A percentile compares a stretch with the other conserved stretches of the same genome.
Conservation (phyloP, 768 basidiomycete genomes). For the Neoboletus subvelutipes region DNA sequence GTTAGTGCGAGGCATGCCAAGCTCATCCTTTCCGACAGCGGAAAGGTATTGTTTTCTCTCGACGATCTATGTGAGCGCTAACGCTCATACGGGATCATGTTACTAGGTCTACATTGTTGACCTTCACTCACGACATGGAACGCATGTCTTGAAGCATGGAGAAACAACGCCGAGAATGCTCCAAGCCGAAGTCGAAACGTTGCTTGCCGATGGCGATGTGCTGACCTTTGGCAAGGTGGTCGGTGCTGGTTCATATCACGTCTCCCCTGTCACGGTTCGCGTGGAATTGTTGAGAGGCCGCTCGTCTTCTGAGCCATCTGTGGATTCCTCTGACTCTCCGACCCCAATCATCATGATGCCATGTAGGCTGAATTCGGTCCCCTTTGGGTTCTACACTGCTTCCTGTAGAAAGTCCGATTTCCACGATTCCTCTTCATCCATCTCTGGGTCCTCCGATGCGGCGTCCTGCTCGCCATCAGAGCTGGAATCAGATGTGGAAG, state of each 20-base stretch:
- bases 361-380: conserved; percentile 47
- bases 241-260: conserved; percentile 56
- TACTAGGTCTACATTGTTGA: conserved; percentile 67
- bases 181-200: conserved; percentile 52
- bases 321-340: conserved; percentile 24
- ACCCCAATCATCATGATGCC: conserved; percentile 29
- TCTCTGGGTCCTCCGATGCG: conserved; percentile 38
- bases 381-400: conserved; percentile 56
- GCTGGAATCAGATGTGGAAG: conserved; percentile 56
- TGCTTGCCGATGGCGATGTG: conserved; percentile 64
- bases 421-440: conserved; percentile 38
- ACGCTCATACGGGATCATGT: conserved; percentile 2
- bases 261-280: conserved; percentile 60
- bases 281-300: conserved; percentile 47
- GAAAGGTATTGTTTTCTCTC: conserved; percentile 48
- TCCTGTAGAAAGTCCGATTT: conserved; percentile 29
- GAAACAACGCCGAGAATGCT: conserved; percentile 51
- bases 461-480: conserved; percentile 34
- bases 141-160: conserved; percentile 56
- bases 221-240: conserved; percentile 80
- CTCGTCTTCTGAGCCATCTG: conserved; percentile 21
- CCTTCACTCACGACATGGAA: conserved; percentile 74
- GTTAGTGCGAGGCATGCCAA: conserved; percentile 79
- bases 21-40: conserved; percentile 68
- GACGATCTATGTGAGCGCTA: conserved; percentile 19